These are phyloP conservation scores for Trametes meyenii DNA, from an alignment of 768 basidiomycete species.

Conservation along the genomic window DNA sequence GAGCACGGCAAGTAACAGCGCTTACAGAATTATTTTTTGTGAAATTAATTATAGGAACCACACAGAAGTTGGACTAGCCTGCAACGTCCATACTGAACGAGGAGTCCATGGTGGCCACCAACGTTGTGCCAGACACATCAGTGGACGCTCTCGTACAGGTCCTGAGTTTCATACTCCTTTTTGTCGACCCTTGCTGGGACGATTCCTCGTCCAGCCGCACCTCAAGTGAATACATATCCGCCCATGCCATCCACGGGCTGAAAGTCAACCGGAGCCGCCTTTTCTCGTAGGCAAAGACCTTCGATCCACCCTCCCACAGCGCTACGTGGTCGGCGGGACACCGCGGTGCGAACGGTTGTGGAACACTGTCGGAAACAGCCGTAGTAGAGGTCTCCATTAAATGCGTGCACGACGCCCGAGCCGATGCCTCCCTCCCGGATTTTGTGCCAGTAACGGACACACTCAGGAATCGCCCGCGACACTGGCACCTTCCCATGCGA, in stretches of 20 bases:
- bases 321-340: conserved; percentile 19
- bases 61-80: not conserved
- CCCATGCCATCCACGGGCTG: conserved; percentile 1
- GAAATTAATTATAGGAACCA: not conserved
- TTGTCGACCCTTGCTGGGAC: too few relatives aligned
- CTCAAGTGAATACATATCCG: conserved; percentile 3
- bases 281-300: conserved; percentile 1
- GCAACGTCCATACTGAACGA: not conserved
- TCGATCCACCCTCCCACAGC: conserved; percentile 8
- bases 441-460: conserved; percentile 7
- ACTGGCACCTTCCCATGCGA: conserved; percentile 12
- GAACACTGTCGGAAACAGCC: too few relatives aligned
- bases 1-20: too few relatives aligned
- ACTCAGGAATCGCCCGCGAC: conserved; percentile 9
- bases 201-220: not conserved
- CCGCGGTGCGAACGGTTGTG: not conserved
- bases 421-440: not conserved
- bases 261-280: conserved; percentile 7
- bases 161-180: not conserved
- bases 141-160: not conserved
- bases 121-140: not conserved
- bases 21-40: too few relatives aligned
- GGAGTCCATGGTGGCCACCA: not conserved
- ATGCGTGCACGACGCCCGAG: too few relatives aligned
- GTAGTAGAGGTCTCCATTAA: too few relatives aligned